Evolutionary conservation across 2,329 filamentous ascomycete genomes (phyloP), one percentile per base, ranked within the genome.

Genomic region (Colletotrichum falcatum): DNA sequence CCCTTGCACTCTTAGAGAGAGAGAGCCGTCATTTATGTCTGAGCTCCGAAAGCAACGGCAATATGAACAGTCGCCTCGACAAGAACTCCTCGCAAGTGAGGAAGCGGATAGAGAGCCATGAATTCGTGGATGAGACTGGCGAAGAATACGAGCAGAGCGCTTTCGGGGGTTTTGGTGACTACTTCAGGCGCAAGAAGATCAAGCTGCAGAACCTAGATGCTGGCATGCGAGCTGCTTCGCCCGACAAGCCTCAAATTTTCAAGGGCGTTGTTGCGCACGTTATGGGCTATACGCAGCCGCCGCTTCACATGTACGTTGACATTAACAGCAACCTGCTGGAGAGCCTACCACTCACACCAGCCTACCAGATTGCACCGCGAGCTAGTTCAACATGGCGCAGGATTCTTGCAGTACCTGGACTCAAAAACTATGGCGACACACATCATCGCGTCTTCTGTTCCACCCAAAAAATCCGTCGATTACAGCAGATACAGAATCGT

Each of bases 201-300:
- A 99, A 99, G 79, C 87, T 99, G 4, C 96, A 98, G 80, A 99
- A 99, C 77, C 88, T 96, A 37, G 96, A 99, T 81, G 91, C 90
- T 11, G 89, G 97, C 64, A 85, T 97, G 54, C 91, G 95, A 69
- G 87, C 92, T 39, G 84, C 89, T 5, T 88, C 90, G 1, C 81
- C 83, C 0, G 90, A 91, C 74, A 94, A 92, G 73, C 94, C 94
- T 12, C 90, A 89, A 72, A 94, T 99, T 62, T 99, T 99, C 85
- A 94, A 92, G 74, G 94, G 94, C 0, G 87, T 98, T 11, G 94
- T 97, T 16, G 94, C 92, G 12, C 94, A 98, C 81, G 92, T 99
- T 30, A 97, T 95, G 75, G 96, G 96, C 59, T 99, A 98, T 78
- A 99, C 96, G 0, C 95, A 98, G 76, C 96, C 96, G 0, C 94